Conservation (phyloP, 768 basidiomycete species). For the Strobilomyces dryophilus region DNA sequence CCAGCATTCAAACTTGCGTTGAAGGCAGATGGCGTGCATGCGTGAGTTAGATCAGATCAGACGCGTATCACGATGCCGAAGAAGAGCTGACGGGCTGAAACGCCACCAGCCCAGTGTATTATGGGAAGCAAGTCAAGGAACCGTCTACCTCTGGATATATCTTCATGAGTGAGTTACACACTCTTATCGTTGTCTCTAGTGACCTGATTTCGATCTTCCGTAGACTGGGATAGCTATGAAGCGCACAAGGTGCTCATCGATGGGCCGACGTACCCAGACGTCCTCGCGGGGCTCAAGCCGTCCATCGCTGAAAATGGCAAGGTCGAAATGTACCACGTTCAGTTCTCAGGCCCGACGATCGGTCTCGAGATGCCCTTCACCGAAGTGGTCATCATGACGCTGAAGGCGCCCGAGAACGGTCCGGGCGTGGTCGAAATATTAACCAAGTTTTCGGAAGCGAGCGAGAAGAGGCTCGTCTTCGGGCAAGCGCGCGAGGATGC, state of each 20-base stretch:
- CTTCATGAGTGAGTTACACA: conserved; percentile 16
- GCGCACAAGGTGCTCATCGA: conserved; percentile 15
- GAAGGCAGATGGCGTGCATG: conserved; percentile 5
- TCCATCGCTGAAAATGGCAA: neutral
- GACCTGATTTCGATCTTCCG: neutral
- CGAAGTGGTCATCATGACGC: conserved; percentile 13
- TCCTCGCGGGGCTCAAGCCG: conserved; percentile 5
- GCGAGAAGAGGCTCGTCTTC: conserved; percentile 12
- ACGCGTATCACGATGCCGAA: neutral
- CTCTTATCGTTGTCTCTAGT: neutral
- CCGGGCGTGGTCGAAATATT: conserved; percentile 9
- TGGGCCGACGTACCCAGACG: neutral
- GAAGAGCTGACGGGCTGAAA: neutral
- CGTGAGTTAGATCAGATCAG: conserved; percentile 9
- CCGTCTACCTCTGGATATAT: conserved; percentile 6
- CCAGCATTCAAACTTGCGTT: conserved; percentile 9
- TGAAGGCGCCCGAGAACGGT: conserved; percentile 24
- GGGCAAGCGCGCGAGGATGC: conserved; percentile 20
- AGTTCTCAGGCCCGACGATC: conserved; percentile 12
- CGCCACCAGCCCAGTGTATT: conserved; percentile 15
- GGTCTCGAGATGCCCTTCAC: conserved; percentile 23
- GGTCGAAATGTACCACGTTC: conserved; percentile 20
- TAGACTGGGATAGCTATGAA: conserved; percentile 27
- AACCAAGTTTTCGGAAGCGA: conserved; percentile 9
- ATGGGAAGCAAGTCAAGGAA: conserved; percentile 19